phyloP scores from a whole-genome alignment of 148 eudicot species.

The Linanthus parryae region DNA sequence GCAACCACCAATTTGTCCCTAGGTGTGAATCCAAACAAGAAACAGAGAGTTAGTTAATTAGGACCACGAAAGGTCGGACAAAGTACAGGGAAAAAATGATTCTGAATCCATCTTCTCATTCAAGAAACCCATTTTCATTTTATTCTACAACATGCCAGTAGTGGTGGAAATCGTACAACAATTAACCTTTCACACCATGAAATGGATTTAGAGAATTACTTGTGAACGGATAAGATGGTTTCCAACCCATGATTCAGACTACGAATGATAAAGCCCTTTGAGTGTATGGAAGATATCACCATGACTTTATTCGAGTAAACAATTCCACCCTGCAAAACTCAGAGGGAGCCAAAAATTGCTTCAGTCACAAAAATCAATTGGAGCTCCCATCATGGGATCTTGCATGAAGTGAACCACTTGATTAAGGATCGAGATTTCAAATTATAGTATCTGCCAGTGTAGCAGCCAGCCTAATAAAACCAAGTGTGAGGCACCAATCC shows the following conservation, averaged over 20 bases:
- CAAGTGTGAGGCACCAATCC: too few relatives aligned
- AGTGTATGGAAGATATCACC: constrained; percentile 36
- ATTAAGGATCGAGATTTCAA: too few relatives aligned
- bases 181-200: neutral
- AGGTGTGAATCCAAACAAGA: constrained; percentile 10
- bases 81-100: neutral
- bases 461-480: too few relatives aligned
- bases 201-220: constrained; percentile 21
- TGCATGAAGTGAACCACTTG: too few relatives aligned
- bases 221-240: constrained; percentile 44
- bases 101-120: neutral
- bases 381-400: too few relatives aligned
- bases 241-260: constrained; percentile 44
- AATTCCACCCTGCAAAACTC: constrained; percentile 52
- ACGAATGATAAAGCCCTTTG: constrained; percentile 31
- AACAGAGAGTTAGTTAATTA: neutral
- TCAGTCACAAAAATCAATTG: too few relatives aligned
- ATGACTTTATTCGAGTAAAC: constrained; percentile 63
- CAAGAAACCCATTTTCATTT: neutral
- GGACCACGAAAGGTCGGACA: constrained; percentile 4
- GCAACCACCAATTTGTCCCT: constrained; percentile 58
- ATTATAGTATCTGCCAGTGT: too few relatives aligned
- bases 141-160: neutral
- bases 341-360: too few relatives aligned
- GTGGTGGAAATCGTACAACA: neutral